These are phyloP conservation scores for Kazachstania taianensis DNA, from an alignment of 805 yeast species.

Conservation along the genomic window DNA sequence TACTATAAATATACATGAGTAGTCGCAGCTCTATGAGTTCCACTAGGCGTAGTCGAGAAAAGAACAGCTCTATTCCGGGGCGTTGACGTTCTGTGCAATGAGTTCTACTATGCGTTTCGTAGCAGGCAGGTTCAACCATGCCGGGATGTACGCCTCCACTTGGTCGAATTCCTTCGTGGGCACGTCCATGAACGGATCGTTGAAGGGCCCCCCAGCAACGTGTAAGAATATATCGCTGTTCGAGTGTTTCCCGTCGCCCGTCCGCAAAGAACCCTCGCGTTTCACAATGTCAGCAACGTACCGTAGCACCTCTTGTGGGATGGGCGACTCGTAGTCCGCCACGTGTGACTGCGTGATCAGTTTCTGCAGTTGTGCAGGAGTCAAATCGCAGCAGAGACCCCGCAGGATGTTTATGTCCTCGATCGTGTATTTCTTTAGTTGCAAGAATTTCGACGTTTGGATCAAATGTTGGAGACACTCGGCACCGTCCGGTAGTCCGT, in stretches of 20 bases:
- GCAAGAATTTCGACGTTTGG: constrained; percentile 88
- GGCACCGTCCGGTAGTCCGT: constrained; percentile 80
- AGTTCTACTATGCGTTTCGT: constrained; percentile 83
- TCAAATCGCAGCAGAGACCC: constrained; percentile 89
- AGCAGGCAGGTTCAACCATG: constrained; percentile 82
- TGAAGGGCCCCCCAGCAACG: constrained; percentile 62
- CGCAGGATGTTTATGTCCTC: constrained; percentile 87
- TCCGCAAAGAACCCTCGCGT: constrained; percentile 34
- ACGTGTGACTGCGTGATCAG: constrained; percentile 78
- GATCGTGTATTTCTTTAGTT: constrained; percentile 77
- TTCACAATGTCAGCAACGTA: constrained; percentile 75
- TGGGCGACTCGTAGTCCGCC: constrained; percentile 92
- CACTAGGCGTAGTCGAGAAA: too few species aligned
- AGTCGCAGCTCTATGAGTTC: constrained; percentile 30
- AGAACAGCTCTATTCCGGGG: constrained; percentile 13
- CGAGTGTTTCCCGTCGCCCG: constrained; percentile 34
- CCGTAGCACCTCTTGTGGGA: constrained; percentile 68
- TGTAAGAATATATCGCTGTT: constrained; percentile 59
- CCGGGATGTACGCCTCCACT: constrained; percentile 88
- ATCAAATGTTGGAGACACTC: constrained; percentile 74
- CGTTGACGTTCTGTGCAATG: constrained; percentile 73
- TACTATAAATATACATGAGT: background rate
- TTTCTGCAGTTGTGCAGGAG: constrained; percentile 92
- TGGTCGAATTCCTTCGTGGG: constrained; percentile 68
- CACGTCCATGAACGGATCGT: constrained; percentile 72